phyloP scores from a whole-genome alignment of 495 filamentous ascomycete genomes.

The Alectoria sarmentosa region DNA sequence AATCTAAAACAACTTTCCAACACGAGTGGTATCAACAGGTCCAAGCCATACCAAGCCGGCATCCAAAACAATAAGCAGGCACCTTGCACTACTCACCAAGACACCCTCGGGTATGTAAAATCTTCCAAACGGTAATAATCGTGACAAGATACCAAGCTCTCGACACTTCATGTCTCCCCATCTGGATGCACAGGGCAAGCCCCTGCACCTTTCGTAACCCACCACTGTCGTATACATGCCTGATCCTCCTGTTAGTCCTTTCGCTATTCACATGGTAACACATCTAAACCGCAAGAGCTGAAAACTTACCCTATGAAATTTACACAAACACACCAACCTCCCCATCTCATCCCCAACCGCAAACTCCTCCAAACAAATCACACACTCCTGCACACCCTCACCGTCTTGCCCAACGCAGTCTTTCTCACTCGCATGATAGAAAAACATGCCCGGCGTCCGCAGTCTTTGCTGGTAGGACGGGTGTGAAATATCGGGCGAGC shows the following conservation, averaged over 20 bases:
- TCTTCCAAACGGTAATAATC: background rate
- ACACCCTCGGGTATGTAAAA: background rate
- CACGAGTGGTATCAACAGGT: background rate
- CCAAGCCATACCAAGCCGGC: background rate
- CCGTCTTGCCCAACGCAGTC: conserved; percentile 71
- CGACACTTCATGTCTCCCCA: conserved; percentile 11
- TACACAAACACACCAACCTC: conserved; percentile 84
- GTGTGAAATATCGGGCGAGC: conserved; percentile 10
- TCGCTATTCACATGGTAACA: background rate
- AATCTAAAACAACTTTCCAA: background rate
- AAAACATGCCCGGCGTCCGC: conserved; percentile 43
- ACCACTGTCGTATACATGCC: conserved; percentile 29
- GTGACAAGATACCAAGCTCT: background rate
- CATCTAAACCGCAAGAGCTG: background rate
- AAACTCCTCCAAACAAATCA: conserved; percentile 96
- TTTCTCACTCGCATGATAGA: conserved; percentile 84
- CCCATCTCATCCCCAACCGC: conserved; percentile 76
- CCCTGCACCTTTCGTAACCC: conserved; percentile 27
- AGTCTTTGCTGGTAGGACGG: conserved; percentile 13
- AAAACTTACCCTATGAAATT: conserved; percentile 70
- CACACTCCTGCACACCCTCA: conserved; percentile 57
- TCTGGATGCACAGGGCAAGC: conserved; percentile 28
- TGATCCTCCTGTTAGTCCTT: conserved; percentile 6
- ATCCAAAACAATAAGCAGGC: background rate
- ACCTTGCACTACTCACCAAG: background rate